Conservation (phyloP, 2,329 filamentous ascomycete genomes). For the Pseudogymnoascus sp. region DNA sequence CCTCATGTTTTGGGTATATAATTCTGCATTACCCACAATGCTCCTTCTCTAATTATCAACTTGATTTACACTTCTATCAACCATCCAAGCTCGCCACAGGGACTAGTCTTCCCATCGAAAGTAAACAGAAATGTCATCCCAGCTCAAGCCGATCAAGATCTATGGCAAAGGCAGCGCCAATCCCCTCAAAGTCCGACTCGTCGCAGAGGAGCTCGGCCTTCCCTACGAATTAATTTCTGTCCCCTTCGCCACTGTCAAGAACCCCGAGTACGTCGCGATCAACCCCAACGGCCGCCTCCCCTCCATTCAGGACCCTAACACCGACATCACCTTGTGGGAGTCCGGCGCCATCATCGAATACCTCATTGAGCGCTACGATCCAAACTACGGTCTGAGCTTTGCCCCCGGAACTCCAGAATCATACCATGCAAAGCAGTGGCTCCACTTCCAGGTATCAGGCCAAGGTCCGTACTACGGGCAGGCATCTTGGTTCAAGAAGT, state of each 20-base stretch:
- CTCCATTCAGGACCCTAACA: slow-evolving; percentile 33
- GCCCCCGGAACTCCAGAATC: neutral
- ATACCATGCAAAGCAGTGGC: slow-evolving; percentile 29
- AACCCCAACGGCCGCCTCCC: slow-evolving; percentile 29
- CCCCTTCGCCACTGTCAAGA: slow-evolving; percentile 35
- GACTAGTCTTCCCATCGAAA: too few relatives aligned
- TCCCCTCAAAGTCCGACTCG: slow-evolving; percentile 33
- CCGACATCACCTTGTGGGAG: slow-evolving; percentile 38
- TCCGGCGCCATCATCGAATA: slow-evolving; percentile 34
- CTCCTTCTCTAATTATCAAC: too few relatives aligned
- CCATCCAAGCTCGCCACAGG: too few relatives aligned
- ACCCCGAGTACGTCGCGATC: slow-evolving; percentile 29
- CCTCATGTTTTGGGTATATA: too few relatives aligned
- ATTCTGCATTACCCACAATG: too few relatives aligned
- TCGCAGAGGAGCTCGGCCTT: slow-evolving; percentile 36
- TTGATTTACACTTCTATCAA: too few relatives aligned
- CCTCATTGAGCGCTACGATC: slow-evolving; percentile 36
- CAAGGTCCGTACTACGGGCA: slow-evolving; percentile 35
- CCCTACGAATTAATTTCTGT: slow-evolving; percentile 33
- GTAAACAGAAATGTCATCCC: too few relatives aligned
- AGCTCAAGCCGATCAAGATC: too few relatives aligned
- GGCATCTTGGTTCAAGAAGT: slow-evolving; percentile 26
- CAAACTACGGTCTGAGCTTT: neutral
- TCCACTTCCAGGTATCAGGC: slow-evolving; percentile 32
- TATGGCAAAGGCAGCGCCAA: slow-evolving; percentile 15